These are phyloP conservation scores for Petunia secreta DNA, from an alignment of 257 asterid species.

Conservation along the genomic window DNA sequence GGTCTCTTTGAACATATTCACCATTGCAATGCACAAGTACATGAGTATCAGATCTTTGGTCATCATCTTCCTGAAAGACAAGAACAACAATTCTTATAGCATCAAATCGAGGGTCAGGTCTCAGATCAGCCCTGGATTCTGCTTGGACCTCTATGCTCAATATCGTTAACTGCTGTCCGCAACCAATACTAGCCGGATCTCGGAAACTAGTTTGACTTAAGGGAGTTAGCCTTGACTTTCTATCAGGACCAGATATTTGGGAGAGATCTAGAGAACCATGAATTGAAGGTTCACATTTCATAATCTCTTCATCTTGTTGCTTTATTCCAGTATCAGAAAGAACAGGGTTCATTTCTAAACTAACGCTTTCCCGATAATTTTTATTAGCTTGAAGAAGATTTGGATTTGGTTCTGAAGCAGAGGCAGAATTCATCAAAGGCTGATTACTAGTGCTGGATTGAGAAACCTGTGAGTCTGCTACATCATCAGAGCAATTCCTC, in stretches of 20 bases:
- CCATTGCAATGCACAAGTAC: slow-evolving; percentile 64
- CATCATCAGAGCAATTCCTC: slow-evolving; percentile 37
- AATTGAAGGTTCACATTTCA: slow-evolving; percentile 43
- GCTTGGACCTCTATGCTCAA: slow-evolving; percentile 87
- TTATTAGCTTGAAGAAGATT: slow-evolving; percentile 31
- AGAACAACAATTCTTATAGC: slow-evolving; percentile 73
- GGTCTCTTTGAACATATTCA: slow-evolving; percentile 43
- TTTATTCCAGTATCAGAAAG: slow-evolving; percentile 32
- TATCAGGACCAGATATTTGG: slow-evolving; percentile 93
- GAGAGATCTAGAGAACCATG: slow-evolving; percentile 55
- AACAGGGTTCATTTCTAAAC: slow-evolving; percentile 37
- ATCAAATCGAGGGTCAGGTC: slow-evolving; percentile 95
- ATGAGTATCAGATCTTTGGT: slow-evolving; percentile 44
- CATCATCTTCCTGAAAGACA: slow-evolving; percentile 78
- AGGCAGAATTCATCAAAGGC: slow-evolving; percentile 42
- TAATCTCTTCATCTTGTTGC: slow-evolving; percentile 28
- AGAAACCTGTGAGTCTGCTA: slow-evolving; percentile 54
- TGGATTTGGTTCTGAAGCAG: slow-evolving; percentile 33
- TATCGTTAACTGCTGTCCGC: slow-evolving; percentile 88
- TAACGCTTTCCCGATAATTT: slow-evolving; percentile 39
- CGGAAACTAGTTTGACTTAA: slow-evolving; percentile 89
- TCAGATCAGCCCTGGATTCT: slow-evolving; percentile 87
- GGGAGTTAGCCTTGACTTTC: slow-evolving; percentile 68
- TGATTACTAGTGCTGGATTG: slow-evolving; percentile 43
- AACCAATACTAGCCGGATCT: slow-evolving; percentile 88